Evolutionary conservation across 2,329 filamentous ascomycete species (phyloP), one percentile per base, ranked within the genome.

Genomic region (Aspergillus sp.): DNA sequence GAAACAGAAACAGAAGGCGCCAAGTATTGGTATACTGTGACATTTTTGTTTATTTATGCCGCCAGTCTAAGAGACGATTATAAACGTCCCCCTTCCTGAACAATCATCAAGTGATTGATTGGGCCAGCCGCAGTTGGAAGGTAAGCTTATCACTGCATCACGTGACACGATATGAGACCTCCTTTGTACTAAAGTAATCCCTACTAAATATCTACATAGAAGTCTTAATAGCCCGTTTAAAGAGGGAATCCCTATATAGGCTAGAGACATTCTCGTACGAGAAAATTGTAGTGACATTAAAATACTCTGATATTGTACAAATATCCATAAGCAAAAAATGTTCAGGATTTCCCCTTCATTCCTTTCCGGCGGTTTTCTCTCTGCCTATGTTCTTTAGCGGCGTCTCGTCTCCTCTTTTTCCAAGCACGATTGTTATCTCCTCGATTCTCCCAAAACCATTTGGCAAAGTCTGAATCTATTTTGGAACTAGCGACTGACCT

Each of bases 381-480:
- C 71, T 86, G 82, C 63, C 85, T 74, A 68, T 84, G 81, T 59
- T 82, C 78, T 75, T 88, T 88, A 58, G 83, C 77, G 47, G 81
- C 82, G 60, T 87, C 85, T 54, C 85, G 74, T 58, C 84, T 75
- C 62, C 83, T 74, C 73, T 81, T 84, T 66, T 81, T 81, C 79
- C 79, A 81, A 19, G 76, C 76, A 49, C 79, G 73, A 63, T 80
- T 81, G 62, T 79, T 81, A 40, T 81, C 79, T 19, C 79, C 79
- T 6, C 79, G 75, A 56, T 80, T 75, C 53, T 80, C 78, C 77
- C 78, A 88, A 67, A 88, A 88, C 80, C 83, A 85, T 66, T 86
- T 84, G 6, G 78, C 72, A 65, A 87, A 87, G 37, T 85, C 84
- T 54, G 81, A 84, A 59, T 87, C 82, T 3, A 69, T 68, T 35